Evolutionary conservation across 805 yeast genomes (phyloP), one percentile per base, ranked within the genome.

Genomic region (Ogataea nitratoaversa): DNA sequence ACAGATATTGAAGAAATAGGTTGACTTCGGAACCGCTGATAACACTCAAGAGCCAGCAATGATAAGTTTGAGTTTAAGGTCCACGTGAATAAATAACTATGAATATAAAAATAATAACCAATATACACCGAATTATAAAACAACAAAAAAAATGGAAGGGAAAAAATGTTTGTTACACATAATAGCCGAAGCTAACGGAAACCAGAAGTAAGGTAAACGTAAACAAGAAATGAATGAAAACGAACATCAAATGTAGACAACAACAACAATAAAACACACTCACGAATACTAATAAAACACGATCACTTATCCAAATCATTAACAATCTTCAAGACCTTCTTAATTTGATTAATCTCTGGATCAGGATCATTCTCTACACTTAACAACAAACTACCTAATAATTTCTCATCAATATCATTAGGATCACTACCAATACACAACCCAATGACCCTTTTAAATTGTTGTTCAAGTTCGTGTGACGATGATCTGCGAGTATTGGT

Each of bases 341-440:
- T 59, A 24, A 61, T 59, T 41, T 61, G 65, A 9, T 57, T 52
- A 30, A 61, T 58, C 32, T 61, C 66, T 5, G 66, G 66, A 46
- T 76, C 84, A 2, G 86, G 84, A 56, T 83, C 90, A 46, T 91
- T 84, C 47, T 90, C 95, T 5, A 91, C 96, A 16, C 96, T 96
- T 54, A 82, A 84, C 24, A 93, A 77, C 37, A 91, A 70, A 4
- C 91, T 95, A 48, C 86, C 93, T 36, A 91, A 70, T 52, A 93
- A 72, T 14, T 49, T 48, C 32, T 61, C 67, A 42, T 62, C 66
- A 24, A 93, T 95, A 47, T 80, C 82, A 38, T 74, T 76, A 39
- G 84, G 85, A 34, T 80, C 89, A 20, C 88, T 91, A 19, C 93
- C 93, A 3, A 96, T 84, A 67, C 98, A 90, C 37, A 88, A 69